phyloP scores from a whole-genome alignment of 495 filamentous ascomycete species.

The Penicillium riverlandense region DNA sequence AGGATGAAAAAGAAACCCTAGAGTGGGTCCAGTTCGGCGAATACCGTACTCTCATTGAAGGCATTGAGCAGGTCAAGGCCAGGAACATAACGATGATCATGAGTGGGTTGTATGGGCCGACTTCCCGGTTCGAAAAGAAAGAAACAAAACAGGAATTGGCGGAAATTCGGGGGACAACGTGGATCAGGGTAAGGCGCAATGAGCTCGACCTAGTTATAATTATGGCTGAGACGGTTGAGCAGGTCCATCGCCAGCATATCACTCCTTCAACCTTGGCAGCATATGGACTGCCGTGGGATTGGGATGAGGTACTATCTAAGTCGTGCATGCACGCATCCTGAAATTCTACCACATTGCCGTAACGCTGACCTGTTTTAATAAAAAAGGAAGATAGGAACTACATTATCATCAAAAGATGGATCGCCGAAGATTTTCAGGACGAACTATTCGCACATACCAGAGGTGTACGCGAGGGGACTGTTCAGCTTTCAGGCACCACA shows the following conservation, averaged over 20 bases:
- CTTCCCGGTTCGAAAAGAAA: slow-evolving; percentile 30
- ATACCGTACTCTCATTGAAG: too few species aligned
- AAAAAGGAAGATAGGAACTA: slow-evolving; percentile 54
- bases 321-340: not conserved
- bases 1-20: too few species aligned
- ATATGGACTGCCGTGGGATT: slow-evolving; percentile 44
- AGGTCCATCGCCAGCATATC: slow-evolving; percentile 44
- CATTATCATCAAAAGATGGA: slow-evolving; percentile 70
- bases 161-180: slow-evolving; percentile 1
- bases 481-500: slow-evolving; percentile 35
- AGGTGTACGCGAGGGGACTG: slow-evolving; percentile 48
- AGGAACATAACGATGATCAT: too few species aligned
- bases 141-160: slow-evolving; percentile 13
- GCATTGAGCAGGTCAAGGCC: too few species aligned
- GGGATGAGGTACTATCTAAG: slow-evolving; percentile 34
- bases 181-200: slow-evolving; percentile 38
- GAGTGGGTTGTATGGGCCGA: too few species aligned
- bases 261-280: slow-evolving; percentile 41
- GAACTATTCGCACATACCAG: slow-evolving; percentile 66
- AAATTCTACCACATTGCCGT: not conserved
- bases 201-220: not conserved
- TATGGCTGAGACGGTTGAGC: slow-evolving; percentile 3
- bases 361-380: not conserved
- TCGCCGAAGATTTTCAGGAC: slow-evolving; percentile 64
- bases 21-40: too few species aligned